Base-by-base conservation (phyloP, 2,329 filamentous ascomycete species). In the Atkinsonella hypoxylon region DNA sequence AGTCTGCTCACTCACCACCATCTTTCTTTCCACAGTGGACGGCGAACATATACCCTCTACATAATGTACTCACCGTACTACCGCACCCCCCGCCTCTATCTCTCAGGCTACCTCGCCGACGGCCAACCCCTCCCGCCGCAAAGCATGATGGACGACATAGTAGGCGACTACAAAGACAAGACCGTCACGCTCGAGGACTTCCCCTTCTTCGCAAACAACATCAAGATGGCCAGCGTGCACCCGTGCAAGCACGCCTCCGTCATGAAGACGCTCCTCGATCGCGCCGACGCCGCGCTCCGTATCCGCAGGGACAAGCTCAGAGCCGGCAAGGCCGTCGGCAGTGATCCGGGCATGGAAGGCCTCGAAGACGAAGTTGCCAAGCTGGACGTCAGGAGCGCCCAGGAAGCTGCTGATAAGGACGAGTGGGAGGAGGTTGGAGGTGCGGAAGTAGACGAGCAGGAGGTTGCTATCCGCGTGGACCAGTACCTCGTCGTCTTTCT, bases 31-130 rank as follows among this genome's bases (percentile, higher is more conserved):
- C 44, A n/a, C 57, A 95, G 88, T 51, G 83, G 87, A 49, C 79
- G 87, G 48, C 86, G 93, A 58, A 95, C 88, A n/a, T 98, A 98
- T 69, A 95, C 87, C 43, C 84, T 98, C 58, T 98, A 98, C 76
- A 97, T 98, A 63, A 93, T 89, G 70, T 98, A 98, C 72, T 88
- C 90, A 4, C 87, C 90, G 38, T 96, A 95, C 74, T 98, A 97
- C 71, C 87, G 89, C 59, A 97, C 93, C 4, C 93, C 93, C 0
- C 88, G 93, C 34, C 81, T 97, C 61, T 98, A 96, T 68, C 82
- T 98, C 45, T 94, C 89, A 0, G 93, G 93, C 61, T 97, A 97
- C 68, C 74, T 81, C 12, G 78, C 86, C 26, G 79, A 81, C 52
- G 87, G 87, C 30, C 85, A 89, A 57, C 89, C 90, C 1, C 82